These are phyloP conservation scores for Annona squamosa DNA, from an alignment of 164 flowering plant species.

Conservation along the genomic window DNA sequence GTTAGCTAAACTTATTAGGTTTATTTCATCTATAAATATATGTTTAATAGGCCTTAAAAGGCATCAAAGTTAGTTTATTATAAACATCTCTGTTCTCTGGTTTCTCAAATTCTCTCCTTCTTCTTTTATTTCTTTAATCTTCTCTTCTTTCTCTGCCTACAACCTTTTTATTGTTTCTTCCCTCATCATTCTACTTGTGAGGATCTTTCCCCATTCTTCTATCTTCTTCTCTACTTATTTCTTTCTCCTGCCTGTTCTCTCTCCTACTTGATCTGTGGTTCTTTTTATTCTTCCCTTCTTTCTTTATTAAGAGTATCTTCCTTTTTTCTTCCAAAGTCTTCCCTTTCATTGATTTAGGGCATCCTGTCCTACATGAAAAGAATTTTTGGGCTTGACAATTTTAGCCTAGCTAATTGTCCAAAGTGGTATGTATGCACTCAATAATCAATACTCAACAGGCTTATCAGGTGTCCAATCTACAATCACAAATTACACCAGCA, in stretches of 20 bases:
- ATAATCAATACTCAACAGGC: not conserved
- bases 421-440: not conserved
- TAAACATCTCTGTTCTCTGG: not conserved
- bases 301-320: too few species aligned
- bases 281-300: too few species aligned
- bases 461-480: too few species aligned
- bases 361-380: not conserved
- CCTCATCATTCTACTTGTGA: not conserved
- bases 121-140: not conserved
- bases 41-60: not conserved
- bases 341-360: too few species aligned
- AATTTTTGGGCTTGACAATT: not conserved
- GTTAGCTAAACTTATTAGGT: not conserved
- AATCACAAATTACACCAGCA: too few species aligned
- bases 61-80: not conserved
- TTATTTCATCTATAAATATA: not conserved
- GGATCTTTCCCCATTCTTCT: not conserved
- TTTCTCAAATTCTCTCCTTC: not conserved
- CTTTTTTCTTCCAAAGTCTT: too few species aligned
- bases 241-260: not conserved
- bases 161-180: not conserved
- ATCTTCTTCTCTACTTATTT: too few species aligned
- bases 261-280: not conserved
- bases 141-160: not conserved
- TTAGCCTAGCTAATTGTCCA: not conserved